Evolutionary conservation across 805 yeast genomes (phyloP), one percentile per base, ranked within the genome.

Genomic region (Metschnikowia vanudenii): DNA sequence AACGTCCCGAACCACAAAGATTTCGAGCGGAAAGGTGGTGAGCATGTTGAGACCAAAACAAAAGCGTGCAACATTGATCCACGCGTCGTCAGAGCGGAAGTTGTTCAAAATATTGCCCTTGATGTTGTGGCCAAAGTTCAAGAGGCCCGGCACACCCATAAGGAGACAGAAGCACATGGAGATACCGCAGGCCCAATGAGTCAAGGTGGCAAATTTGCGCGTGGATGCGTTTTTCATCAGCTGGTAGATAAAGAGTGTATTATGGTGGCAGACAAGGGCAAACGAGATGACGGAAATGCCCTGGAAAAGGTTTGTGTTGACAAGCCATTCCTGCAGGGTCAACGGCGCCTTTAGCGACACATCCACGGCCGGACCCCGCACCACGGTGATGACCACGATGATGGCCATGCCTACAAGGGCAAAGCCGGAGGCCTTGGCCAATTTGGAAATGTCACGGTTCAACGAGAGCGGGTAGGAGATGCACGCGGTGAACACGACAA

Each of bases 241-340:
- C 60, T 88, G 88, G 69, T 84, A 91, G 37, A 91, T 92, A 59
- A 91, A 85, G 24, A 92, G 80, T 0, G 97, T 89, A 62, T 91
- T 91, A 64, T 91, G 98, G 61, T 91, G 98, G 61, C 98, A 91
- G 3, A 91, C 97, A 54, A 92, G 76, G 1, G 98, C 98, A 69
- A 91, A 91, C 1, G 97, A 89, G 28, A 91, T 88, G 41, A 91
- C 96, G n/a, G 94, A 84, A 22, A 91, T 81, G 2, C 97, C 96
- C 64, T 91, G 96, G 61, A 91, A 88, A 3, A 91, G 68, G 35
- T 82, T 81, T 11, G 74, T 64, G 52, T 84, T 84, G 41, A 88
- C 60, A 4, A 88, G 69, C 68, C 79, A 73, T 22, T 53, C 54
- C 34, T 67, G 42, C 11, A 63, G 47, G 0, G 80, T 59, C 14